A percentile compares a stretch with the other conserved stretches of the same genome.
Evolutionary conservation across 331 rosid species (phyloP).

Genomic region (Cucumis variabilis): DNA sequence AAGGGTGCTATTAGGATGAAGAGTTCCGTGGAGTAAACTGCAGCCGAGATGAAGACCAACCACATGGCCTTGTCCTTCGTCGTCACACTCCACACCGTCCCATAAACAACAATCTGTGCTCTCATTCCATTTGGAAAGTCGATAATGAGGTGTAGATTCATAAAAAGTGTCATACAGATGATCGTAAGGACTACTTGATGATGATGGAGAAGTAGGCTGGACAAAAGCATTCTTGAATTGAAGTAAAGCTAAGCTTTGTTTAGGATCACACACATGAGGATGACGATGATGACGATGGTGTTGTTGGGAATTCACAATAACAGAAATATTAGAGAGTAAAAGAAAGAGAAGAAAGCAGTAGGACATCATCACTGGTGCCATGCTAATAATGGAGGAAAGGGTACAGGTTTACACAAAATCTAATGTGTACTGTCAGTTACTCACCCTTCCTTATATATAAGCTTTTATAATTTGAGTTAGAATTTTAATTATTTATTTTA

Average conservation of each 20-base stretch:
- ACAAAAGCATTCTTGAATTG: background rate
- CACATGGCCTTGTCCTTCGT: background rate
- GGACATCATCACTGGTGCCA: too few species aligned
- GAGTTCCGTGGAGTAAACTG: background rate
- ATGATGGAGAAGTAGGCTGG: too few species aligned
- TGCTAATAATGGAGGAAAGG: too few species aligned
- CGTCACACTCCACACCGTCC: slow-evolving; percentile 5
- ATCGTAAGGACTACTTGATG: too few species aligned
- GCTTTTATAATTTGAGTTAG: too few species aligned
- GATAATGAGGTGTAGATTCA: background rate
- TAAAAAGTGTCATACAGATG: too few species aligned
- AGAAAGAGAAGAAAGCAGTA: too few species aligned
- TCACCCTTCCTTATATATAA: too few species aligned
- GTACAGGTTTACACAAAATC: too few species aligned
- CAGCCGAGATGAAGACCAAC: slow-evolving; percentile 13
- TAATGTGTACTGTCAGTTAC: too few species aligned
- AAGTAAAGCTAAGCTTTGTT: background rate
- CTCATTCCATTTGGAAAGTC: background rate
- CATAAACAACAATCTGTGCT: slow-evolving; percentile 12
- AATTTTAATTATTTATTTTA: too few species aligned
- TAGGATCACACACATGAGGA: background rate
- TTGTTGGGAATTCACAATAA: background rate
- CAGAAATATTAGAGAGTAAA: too few species aligned
- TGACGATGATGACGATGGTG: background rate
- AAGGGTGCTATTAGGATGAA: slow-evolving; percentile 16